Base-by-base conservation (phyloP, 768 basidiomycete species). In the Boletus barrowsii region DNA sequence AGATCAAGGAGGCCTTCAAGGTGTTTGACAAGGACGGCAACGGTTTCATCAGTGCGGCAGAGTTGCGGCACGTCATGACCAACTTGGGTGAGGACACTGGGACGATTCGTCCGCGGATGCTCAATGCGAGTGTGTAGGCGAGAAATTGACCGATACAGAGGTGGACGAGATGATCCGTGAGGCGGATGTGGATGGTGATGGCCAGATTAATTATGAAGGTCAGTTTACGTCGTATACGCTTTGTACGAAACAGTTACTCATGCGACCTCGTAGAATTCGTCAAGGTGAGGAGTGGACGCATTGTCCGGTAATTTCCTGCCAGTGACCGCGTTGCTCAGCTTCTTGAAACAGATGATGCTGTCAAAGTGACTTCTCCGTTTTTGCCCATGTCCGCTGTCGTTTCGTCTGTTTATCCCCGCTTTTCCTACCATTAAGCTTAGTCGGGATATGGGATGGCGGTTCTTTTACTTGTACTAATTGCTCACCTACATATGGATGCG, bases 101-200 rank as follows among this genome's bases (percentile, higher is more conserved):
- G 17, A 15, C 14, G 42, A 45, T 20, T 32, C 15, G 22, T 29
- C 13, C 29, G 47, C 5, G 26, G 7, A 33, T 54, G 47, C 46
- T 62, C 20, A 59, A 53, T 45, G 52, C 10, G 43, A 7, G 20
- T 33, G 9, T 59, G 59, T 66, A 84, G 89, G 90, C 53, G 93
- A 95, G 79, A 93, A 93, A 72, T 76, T 94, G 54, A 80, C 89
- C 13, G 92, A 94, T 59, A 78, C 67, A 9, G 93, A 96, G 73
- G 92, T 95, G 59, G 89, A 92, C 56, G 93, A 95, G 78, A 95
- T 97, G 93, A 97, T 97, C 69, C 86, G 93, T 51, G 94, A 97
- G 75, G 94, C 93, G 53, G 93, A 97, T 68, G 80, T 92, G 47
- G 92, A 97, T 66, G 93, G 94, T 48, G 91, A 93, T 70, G 92